Percentiles rank a stretch among this genome's conserved stretches.
These are phyloP conservation scores for Penicillium sp. DNA, from an alignment of 2,329 filamentous ascomycete genomes.

Conservation along the genomic window DNA sequence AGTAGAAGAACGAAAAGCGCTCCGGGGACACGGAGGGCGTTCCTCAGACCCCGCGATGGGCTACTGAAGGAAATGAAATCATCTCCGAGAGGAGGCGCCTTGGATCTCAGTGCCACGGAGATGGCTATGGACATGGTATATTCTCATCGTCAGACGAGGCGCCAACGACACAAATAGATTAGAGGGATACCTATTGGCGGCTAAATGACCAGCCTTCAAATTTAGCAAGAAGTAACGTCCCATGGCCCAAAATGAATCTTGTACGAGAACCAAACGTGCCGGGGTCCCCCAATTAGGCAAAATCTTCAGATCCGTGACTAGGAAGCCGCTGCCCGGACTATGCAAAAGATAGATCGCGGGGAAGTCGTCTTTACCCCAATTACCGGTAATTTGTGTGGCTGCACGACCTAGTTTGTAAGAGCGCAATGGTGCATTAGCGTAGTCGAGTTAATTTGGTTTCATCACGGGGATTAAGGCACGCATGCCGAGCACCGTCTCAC, in stretches of 20 bases:
- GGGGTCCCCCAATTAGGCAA: not conserved
- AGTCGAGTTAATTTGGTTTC: not conserved
- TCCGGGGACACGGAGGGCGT: constrained; percentile 26
- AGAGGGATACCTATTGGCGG: not conserved
- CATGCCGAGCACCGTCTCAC: not conserved
- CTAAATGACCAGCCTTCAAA: not conserved
- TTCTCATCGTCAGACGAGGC: not conserved
- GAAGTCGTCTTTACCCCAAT: not conserved
- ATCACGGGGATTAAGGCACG: not conserved
- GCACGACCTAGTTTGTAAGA: not conserved
- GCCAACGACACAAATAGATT: not conserved
- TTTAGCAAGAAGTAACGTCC: not conserved
- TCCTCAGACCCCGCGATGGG: not conserved
- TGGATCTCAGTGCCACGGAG: not conserved
- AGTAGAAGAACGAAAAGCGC: constrained; percentile 11
- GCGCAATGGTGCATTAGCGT: constrained; percentile 3
- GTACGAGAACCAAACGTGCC: not conserved
- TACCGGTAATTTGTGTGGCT: not conserved
- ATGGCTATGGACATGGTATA: not conserved
- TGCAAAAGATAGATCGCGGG: not conserved
- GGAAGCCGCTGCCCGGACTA: not conserved
- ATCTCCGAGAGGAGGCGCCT: not conserved
- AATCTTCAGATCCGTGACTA: constrained; percentile 2
- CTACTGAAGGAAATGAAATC: not conserved
- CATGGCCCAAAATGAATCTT: not conserved